Evolutionary conservation across 805 yeast species (phyloP).

Genomic region (Starmerella bombi): DNA sequence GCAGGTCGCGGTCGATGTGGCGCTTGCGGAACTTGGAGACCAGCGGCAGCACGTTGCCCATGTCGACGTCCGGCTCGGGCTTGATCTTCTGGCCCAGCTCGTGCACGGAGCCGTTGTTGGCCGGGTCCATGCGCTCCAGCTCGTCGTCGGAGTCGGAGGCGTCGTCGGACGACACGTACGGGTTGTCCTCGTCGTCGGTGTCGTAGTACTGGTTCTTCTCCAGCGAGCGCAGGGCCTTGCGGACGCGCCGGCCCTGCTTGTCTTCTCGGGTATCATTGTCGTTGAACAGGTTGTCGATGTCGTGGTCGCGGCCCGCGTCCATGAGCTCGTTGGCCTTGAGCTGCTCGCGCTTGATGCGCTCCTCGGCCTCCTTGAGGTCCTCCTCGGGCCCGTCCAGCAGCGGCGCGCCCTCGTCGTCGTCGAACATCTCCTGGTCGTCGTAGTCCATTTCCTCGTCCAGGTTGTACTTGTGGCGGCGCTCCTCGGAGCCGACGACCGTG

Average conservation of each 20-base stretch:
- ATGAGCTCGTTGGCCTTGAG: slow-evolving; percentile 49
- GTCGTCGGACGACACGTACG: slow-evolving; percentile 60
- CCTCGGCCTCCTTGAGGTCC: slow-evolving; percentile 80
- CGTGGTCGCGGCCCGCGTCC: slow-evolving; percentile 45
- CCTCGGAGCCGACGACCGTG: slow-evolving; percentile 32
- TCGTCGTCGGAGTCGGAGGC: slow-evolving; percentile 34
- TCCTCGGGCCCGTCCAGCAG: slow-evolving; percentile 92
- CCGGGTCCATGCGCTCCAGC: slow-evolving; percentile 1
- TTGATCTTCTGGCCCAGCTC: neutral
- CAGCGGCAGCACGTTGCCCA: slow-evolving; percentile 19
- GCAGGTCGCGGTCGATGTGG: slow-evolving; percentile 30
- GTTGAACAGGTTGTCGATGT: slow-evolving; percentile 51
- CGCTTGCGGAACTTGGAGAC: slow-evolving; percentile 24
- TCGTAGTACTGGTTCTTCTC: slow-evolving; percentile 82
- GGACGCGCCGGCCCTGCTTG: slow-evolving; percentile 76
- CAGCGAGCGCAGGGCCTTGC: slow-evolving; percentile 69
- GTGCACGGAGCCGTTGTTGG: neutral
- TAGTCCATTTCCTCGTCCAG: slow-evolving; percentile 77
- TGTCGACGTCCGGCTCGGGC: slow-evolving; percentile 8
- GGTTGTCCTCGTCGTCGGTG: slow-evolving; percentile 71
- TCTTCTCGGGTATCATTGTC: slow-evolving; percentile 60
- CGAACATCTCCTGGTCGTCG: slow-evolving; percentile 74
- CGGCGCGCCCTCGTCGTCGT: slow-evolving; percentile 98
- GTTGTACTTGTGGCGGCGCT: slow-evolving; percentile 35
- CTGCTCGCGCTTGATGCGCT: slow-evolving; percentile 29